Evolutionary conservation across 768 basidiomycete genomes (phyloP).

Genomic region (Agrocybe pediades): DNA sequence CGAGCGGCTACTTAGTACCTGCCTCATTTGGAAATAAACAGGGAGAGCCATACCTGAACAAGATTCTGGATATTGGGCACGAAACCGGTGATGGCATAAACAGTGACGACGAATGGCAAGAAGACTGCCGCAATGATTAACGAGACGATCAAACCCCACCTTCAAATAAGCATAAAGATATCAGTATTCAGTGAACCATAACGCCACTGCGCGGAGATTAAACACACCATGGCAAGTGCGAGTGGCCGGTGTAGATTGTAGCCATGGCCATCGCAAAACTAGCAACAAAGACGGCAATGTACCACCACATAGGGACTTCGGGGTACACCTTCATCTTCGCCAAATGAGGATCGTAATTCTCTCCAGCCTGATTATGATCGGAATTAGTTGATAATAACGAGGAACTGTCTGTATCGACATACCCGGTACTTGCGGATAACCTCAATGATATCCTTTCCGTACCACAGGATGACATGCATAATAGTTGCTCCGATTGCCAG

Average conservation of each 20-base stretch:
- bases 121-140: slow-evolving; percentile 51
- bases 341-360: slow-evolving; percentile 53
- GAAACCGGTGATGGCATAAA: slow-evolving; percentile 53
- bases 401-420: slow-evolving; percentile 6
- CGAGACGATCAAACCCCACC: slow-evolving; percentile 53
- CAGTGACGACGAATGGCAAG: slow-evolving; percentile 53
- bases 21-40: not conserved
- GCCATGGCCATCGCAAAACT: slow-evolving; percentile 56
- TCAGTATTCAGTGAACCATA: too few species aligned
- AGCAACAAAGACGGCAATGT: slow-evolving; percentile 39
- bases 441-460: slow-evolving; percentile 46
- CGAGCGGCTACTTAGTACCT: not conserved
- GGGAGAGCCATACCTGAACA: slow-evolving; percentile 26
- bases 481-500: slow-evolving; percentile 49
- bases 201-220: too few species aligned
- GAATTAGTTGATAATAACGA: not conserved
- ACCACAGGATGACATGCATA: slow-evolving; percentile 55
- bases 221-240: slow-evolving; percentile 52
- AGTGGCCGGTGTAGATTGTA: slow-evolving; percentile 52
- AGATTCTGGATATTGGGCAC: slow-evolving; percentile 36
- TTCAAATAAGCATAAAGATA: too few species aligned
- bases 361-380: slow-evolving; percentile 23
- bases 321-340: slow-evolving; percentile 50
- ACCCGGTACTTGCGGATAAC: slow-evolving; percentile 46
- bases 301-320: slow-evolving; percentile 56